Base-by-base conservation (phyloP, 805 yeast species). In the Candida broadrunensis region DNA sequence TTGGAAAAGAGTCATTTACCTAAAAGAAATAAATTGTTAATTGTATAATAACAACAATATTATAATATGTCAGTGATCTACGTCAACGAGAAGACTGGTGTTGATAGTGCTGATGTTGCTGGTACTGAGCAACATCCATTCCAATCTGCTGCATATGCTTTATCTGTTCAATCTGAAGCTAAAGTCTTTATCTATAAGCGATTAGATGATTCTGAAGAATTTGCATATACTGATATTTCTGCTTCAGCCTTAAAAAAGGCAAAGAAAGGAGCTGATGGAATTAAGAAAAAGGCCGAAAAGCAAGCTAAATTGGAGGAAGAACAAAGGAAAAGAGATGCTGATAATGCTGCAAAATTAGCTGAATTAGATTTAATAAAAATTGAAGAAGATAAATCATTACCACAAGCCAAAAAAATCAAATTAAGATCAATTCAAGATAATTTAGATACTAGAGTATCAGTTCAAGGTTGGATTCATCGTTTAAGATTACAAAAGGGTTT, bases 391-490 rank as follows among this genome's bases (percentile, higher is more conserved):
- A 55, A 69, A 35, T 74, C 87, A 12, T 75, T 88, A 52, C 89
- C 96, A 41, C 58, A 54, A 26, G 91, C 97, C 34, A 59, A 65
- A 41, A 78, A 70, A 56, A 75, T 81, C 62, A 90, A 88, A 68
- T 77, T 93, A 55, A 63, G 70, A 46, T 52, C 74, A 8, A 63
- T 83, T 38, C 74, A 75, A 43, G 73, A 68, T 5, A 55, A 65
- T 54, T 74, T 88, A 32, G 93, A 81, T 43, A 52, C 70, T 47
- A 81, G 99, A 64, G 88, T 88, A 39, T 61, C 73, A 41, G 83
- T 91, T 33, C 81, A 81, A 49, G 99, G 99, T 47, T 93, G 99
- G 99, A 76, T 93, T 46, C 99, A 93, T 66, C 84, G 99, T 63
- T 74, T 95, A 54, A 83, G 99, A 65, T 54, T 80, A 33, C 98